Evolutionary conservation across 2,329 filamentous ascomycete genomes (phyloP), one percentile per base, ranked within the genome.

Genomic region (Alternaria consortialis): DNA sequence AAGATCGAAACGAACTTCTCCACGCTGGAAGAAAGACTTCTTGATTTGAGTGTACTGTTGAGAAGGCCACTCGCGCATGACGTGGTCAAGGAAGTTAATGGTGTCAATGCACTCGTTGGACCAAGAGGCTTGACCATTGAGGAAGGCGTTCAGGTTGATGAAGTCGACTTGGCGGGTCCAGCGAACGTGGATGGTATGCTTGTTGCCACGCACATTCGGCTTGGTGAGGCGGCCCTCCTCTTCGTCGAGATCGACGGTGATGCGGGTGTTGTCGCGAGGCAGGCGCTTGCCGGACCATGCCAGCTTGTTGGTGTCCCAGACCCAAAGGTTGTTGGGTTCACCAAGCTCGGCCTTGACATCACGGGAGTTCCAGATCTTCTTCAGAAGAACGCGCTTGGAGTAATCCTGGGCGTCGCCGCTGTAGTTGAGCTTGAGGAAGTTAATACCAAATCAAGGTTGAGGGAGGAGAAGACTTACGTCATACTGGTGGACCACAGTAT

Each of bases 31-130:
- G 74, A 97, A 97, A 7, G 90, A 92, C 12, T 94, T 88, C 77
- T 93, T 94, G 78, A 97, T 91, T 0, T 88, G 80, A 0, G 90
- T 83, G 70, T 92, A 88, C 2, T 84, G 80, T 70, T 88, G 81
- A 0, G 89, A 90, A 0, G 95, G 93, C n/a, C 82, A 84, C 77
- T 97, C 88, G 5, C 95, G 91, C 56, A 99, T 83, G 7, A 94
- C 83, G 74, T 99, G 95, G 65, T 99, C 95, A 5, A 97, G 83
- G 73, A 97, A 97, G 75, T 91, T 97, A 77, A 98, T 87, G 13
- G 91, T 90, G 72, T 95, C 91, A 7, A 94, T 84, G 20, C 94
- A 88, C 20, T 84, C 80, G 37, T 86, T 87, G 1, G 64, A 66
- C 72, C 74, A 77, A 3, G 1, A 83, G 79, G 20, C 85, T 81